Base-by-base conservation (phyloP, 2,329 filamentous ascomycete genomes). In the Colletotrichum salicis region DNA sequence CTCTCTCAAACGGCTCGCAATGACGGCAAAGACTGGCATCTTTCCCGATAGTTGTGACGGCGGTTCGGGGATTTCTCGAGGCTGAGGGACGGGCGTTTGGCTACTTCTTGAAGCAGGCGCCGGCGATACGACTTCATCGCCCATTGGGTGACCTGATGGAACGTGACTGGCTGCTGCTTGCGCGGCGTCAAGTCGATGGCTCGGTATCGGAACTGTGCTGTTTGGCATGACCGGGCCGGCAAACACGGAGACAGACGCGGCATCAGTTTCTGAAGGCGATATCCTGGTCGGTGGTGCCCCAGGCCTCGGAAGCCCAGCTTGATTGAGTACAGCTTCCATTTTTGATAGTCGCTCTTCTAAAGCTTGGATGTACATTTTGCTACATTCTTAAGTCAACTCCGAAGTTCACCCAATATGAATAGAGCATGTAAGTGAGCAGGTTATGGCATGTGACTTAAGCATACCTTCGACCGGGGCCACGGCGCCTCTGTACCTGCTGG, bases 281-380 rank as follows among this genome's bases (percentile, higher is more conserved):
- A 68, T 52, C 24, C 68, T 62, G 4, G 64, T 67, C 15, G 52
- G 68, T 5, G 68, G 68, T n/a, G 64, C 64, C 27, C 55, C 68
- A 19, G 68, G 68, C 12, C 64, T 59, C 22, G 68, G 68, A 13
- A 72, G 48, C 2, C 70, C 66, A 15, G 70, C 59, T 27, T 67
- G 71, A 45, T 48, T 55, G 1, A 74, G 61, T 3, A 62, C 62
- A 5, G 72, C 65, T 29, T 74, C 72, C 72, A 74, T 74, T n/a
- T 70, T 72, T 11, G 70, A 70, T 7, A 74, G 58, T 10, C 72
- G 57, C 24, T 74, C 70, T 13, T 74, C 72, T 27, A 74, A 66
- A 6, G 62, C 60, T 27, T 70, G 56, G 5, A 74, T 64, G 52
- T 72, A 72, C 61, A 70, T 67, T 64, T 74, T 74, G 35, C 72